phyloP scores from a whole-genome alignment of 208 protist genomes.

The Zelonia costaricensis region DNA sequence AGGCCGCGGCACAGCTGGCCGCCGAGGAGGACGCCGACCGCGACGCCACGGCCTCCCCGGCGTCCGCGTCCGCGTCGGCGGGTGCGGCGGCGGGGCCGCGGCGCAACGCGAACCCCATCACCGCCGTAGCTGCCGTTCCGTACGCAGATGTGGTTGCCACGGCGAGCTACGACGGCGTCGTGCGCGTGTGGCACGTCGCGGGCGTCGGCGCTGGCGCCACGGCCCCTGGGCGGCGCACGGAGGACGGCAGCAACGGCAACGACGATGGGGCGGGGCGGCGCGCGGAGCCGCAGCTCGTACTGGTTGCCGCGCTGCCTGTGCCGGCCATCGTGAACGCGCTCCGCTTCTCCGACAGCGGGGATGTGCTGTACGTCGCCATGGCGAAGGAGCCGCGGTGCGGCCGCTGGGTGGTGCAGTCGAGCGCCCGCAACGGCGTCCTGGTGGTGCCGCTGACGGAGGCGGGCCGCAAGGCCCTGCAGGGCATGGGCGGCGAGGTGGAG shows the following conservation, averaged over 20 bases:
- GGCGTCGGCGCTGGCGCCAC: conserved; percentile 25
- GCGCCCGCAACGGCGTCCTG: conserved; percentile 72
- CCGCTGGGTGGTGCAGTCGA: conserved; percentile 80
- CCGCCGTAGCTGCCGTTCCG: conserved; percentile 77
- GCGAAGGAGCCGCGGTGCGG: conserved; percentile 84
- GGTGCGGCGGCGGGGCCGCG: background rate
- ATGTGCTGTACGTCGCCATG: conserved; percentile 56
- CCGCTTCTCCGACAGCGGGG: conserved; percentile 54
- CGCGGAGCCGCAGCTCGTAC: conserved; percentile 35
- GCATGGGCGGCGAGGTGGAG: conserved; percentile 43
- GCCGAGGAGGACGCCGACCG: conserved; percentile 22
- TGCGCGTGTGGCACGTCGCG: conserved; percentile 77
- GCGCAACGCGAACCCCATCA: conserved; percentile 82
- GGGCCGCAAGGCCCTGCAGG: conserved; percentile 19
- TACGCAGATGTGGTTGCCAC: conserved; percentile 83
- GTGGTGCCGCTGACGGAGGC: conserved; percentile 73
- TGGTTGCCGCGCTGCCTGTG: conserved; percentile 69
- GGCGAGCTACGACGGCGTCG: conserved; percentile 87
- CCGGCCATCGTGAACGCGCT: conserved; percentile 74
- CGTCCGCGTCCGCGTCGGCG: conserved; percentile 3
- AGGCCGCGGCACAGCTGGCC: conserved; percentile 37
- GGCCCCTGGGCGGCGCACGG: conserved; percentile 19
- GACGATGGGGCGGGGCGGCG: background rate
- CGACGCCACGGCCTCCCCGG: background rate
- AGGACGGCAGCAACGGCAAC: background rate